Evolutionary conservation across 2,329 filamentous ascomycete genomes (phyloP), one percentile per base, ranked within the genome.

Genomic region (Didymellaceae sp.): DNA sequence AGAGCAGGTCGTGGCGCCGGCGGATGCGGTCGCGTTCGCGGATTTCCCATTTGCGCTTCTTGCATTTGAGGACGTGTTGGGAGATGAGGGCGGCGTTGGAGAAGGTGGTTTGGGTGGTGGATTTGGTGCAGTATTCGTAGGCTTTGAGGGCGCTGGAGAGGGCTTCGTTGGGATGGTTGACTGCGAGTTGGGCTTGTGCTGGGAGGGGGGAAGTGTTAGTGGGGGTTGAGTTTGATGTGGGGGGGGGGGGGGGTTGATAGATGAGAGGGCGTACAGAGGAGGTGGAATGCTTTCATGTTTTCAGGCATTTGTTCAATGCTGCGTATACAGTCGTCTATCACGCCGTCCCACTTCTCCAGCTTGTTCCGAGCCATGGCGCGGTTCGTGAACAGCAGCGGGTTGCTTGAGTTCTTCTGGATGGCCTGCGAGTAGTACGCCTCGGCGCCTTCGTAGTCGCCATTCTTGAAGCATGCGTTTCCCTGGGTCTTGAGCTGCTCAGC

Each of bases 351-450:
- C 62, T 85, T 79, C 53, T 81, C 76, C 17, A 96, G 82, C 74
- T 88, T 89, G 51, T 94, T 79, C 31, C 91, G 85, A 3, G 88
- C 86, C 75, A 96, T 88, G 42, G 91, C 90, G 45, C 92, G 89
- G 75, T 97, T 97, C 30, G 91, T 93, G 75, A 91, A 97, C 41
- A 96, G 82, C 22, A 88, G 80, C 1, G 88, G 84, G 68, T 96
- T 94, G 46, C 79, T 82, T 4, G 89, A 82, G 73, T 96, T 90
- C 68, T 86, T 85, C 63, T 89, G 85, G 62, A 96, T 91, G 77
- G 89, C 89, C 72, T 89, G 83, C 4, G 87, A 87, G 73, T 93
- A 93, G 50, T 86, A 75, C 16, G 79, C 79, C 56, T 91, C 88
- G 28, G 89, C 89, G 18, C 76, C 79, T 5, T 75, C 71, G 66